Evolutionary conservation across 2,329 filamentous ascomycete species (phyloP).

Genomic region (Dactylellina cionopaga): DNA sequence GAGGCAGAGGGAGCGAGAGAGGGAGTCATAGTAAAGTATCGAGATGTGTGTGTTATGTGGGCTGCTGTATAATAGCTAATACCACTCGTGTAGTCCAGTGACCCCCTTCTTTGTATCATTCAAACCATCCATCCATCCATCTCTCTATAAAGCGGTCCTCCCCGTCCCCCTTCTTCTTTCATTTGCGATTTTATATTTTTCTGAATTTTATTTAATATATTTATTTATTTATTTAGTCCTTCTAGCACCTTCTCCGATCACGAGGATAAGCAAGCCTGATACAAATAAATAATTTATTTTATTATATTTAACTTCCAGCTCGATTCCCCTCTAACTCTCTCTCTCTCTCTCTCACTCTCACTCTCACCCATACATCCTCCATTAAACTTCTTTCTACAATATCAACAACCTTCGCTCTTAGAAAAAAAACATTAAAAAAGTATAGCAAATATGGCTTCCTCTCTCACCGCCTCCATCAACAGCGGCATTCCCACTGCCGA

Average conservation of each 20-base stretch:
- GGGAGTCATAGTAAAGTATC: no score
- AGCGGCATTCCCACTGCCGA: conserved; percentile 51
- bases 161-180: neutral
- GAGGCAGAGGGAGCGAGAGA: no score
- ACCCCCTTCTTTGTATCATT: neutral
- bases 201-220: no score
- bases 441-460: conserved; percentile 21
- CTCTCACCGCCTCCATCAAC: conserved; percentile 40
- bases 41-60: no score
- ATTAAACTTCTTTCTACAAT: neutral
- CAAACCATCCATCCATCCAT: no score
- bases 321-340: conserved; percentile 2
- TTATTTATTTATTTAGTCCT: no score
- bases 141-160: conserved; percentile 29
- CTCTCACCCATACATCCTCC: no score
- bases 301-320: neutral
- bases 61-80: no score
- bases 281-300: neutral
- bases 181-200: no score
- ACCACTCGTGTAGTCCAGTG: no score
- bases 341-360: neutral
- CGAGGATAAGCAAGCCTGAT: conserved; percentile 12
- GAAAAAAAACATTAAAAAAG: neutral
- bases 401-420: neutral
- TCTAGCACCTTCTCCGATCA: conserved; percentile 20